phyloP scores from a whole-genome alignment of 257 asterid genomes.

The Solanum tarapatanum region DNA sequence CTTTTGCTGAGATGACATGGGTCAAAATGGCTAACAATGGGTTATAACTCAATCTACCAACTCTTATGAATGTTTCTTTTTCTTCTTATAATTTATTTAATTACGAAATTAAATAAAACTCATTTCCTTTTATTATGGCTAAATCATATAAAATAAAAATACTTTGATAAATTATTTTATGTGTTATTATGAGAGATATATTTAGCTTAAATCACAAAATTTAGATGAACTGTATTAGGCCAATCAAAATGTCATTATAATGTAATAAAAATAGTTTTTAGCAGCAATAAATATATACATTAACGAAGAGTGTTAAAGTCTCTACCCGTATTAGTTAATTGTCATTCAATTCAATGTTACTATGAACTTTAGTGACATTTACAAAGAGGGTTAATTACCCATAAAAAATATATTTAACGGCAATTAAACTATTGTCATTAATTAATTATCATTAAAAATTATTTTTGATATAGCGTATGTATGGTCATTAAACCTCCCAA shows the following conservation, averaged over 20 bases:
- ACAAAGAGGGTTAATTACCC: not conserved
- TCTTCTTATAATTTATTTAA: not conserved
- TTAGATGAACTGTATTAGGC: no score
- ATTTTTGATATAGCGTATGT: no score
- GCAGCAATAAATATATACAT: no score
- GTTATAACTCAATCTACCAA: not conserved
- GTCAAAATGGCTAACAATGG: not conserved
- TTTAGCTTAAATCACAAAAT: no score
- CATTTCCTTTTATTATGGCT: not conserved
- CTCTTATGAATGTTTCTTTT: not conserved
- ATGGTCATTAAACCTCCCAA: not conserved
- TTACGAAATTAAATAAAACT: not conserved
- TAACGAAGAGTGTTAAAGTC: not conserved
- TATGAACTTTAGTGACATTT: no score
- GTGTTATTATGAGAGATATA: not conserved
- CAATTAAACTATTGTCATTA: no score
- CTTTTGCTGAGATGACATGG: not conserved
- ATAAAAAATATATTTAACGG: fast-evolving
- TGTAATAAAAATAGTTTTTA: no score
- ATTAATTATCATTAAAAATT: no score
- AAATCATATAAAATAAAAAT: not conserved
- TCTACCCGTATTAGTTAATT: not conserved
- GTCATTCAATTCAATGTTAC: no score
- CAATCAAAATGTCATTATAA: no score
- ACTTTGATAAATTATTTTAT: no score